Percentiles rank a stretch among this genome's conserved stretches.
Evolutionary conservation across 78 protist genomes (phyloP).

Genomic region (Paulinella micropora): DNA sequence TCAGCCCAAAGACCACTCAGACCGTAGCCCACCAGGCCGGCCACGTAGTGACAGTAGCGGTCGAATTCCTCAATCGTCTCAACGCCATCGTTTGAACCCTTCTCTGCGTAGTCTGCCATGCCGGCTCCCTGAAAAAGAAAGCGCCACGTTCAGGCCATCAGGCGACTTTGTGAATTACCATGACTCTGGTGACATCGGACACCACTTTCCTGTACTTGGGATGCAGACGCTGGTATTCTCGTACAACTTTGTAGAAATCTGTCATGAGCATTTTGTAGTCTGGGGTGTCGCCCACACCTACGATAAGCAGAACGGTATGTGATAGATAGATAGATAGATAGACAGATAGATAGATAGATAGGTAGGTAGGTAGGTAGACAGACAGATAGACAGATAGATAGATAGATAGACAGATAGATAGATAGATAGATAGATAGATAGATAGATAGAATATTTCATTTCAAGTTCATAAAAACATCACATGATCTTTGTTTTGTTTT

Average conservation of each 20-base stretch:
- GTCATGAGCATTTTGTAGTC: not conserved
- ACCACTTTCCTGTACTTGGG: constrained; percentile 45
- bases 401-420: not conserved
- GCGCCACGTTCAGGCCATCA: no score
- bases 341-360: not conserved
- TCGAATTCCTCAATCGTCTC: constrained; percentile 19
- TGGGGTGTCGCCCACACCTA: not conserved
- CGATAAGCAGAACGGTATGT: not conserved
- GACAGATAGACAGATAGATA: not conserved
- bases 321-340: not conserved
- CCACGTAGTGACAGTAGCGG: constrained; percentile 85
- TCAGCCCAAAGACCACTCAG: constrained; percentile 52
- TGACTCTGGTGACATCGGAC: no score
- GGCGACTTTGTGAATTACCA: no score
- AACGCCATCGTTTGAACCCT: not conserved
- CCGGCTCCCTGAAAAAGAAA: no score
- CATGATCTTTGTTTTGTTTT: no score
- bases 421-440: not conserved
- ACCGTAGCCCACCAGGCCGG: constrained; percentile 89
- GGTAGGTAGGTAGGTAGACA: not conserved
- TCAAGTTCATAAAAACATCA: no score
- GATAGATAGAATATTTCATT: not conserved
- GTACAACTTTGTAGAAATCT: not conserved
- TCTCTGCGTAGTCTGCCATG: no score
- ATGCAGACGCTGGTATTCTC: constrained; percentile 6